These are phyloP conservation scores for Pythium insidiosum DNA, from an alignment of 352 stramenopile genomes.

Conservation along the genomic window DNA sequence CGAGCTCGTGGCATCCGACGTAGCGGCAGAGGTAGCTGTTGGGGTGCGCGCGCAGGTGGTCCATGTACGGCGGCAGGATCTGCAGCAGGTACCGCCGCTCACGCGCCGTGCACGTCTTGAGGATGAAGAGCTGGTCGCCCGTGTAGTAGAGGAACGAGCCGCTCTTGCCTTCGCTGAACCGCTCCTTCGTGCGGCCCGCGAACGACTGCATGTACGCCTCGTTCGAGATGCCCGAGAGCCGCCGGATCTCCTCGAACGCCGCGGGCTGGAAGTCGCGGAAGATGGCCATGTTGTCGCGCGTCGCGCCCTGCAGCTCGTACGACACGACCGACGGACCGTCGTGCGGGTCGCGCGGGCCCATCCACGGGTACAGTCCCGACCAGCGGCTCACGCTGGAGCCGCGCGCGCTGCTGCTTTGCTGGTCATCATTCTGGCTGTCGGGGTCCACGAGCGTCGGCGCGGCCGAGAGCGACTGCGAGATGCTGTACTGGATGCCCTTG, in stretches of 20 bases:
- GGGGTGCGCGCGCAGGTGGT: constrained; percentile 67
- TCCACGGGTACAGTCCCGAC: constrained; percentile 62
- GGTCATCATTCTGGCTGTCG: background rate
- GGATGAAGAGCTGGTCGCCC: constrained; percentile 81
- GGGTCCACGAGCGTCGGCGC: constrained; percentile 6
- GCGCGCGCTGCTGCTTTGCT: constrained; percentile 16
- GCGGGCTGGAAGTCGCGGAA: constrained; percentile 82
- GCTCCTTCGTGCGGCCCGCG: constrained; percentile 65
- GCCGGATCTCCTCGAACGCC: constrained; percentile 75
- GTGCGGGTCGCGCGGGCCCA: constrained; percentile 25
- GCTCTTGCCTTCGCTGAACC: constrained; percentile 87
- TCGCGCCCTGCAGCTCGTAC: constrained; percentile 64
- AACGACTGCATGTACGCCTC: constrained; percentile 78
- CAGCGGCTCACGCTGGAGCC: constrained; percentile 65
- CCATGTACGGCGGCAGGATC: constrained; percentile 85
- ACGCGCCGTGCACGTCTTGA: constrained; percentile 82
- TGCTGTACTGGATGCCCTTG: constrained; percentile 60
- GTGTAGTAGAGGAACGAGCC: constrained; percentile 88
- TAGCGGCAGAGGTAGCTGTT: constrained; percentile 86
- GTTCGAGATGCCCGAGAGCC: constrained; percentile 68
- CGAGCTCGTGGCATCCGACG: constrained; percentile 82
- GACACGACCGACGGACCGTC: constrained; percentile 42
- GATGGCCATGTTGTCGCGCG: constrained; percentile 32
- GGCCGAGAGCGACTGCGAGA: constrained; percentile 7
- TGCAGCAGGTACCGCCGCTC: constrained; percentile 81